Evolutionary conservation across 1,284 basidiomycete species (phyloP).

Genomic region (Puccinia novopanici): DNA sequence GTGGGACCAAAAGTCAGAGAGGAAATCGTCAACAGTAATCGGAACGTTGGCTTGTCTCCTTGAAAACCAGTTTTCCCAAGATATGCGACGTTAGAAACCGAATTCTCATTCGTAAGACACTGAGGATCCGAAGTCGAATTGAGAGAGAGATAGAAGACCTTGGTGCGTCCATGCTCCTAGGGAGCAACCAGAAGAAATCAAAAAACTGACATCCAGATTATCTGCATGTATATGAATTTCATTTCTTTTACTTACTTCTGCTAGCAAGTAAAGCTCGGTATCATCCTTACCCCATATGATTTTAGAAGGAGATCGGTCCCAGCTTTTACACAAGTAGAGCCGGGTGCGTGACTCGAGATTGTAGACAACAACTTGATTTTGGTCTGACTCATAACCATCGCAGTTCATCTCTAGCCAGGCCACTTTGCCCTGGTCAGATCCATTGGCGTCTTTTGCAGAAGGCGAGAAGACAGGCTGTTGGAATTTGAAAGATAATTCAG

Average conservation of each 20-base stretch:
- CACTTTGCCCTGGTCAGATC: slow-evolving; percentile 51
- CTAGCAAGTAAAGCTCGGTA: slow-evolving; percentile 33
- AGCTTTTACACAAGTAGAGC: slow-evolving; percentile 49
- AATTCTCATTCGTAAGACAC: slow-evolving; percentile 19
- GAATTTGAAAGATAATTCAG: not conserved
- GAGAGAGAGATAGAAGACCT: slow-evolving; percentile 36
- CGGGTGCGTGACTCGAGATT: slow-evolving; percentile 41
- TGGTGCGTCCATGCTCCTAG: slow-evolving; percentile 44
- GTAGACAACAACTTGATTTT: slow-evolving; percentile 52
- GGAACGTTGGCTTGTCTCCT: not conserved
- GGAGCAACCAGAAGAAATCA: not conserved
- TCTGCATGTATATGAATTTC: not conserved
- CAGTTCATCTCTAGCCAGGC: slow-evolving; percentile 56
- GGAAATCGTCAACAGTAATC: slow-evolving; percentile 34
- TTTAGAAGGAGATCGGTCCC: slow-evolving; percentile 54
- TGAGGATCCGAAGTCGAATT: not conserved
- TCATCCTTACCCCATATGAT: slow-evolving; percentile 49
- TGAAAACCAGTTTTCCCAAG: not conserved
- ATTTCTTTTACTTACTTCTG: slow-evolving; percentile 43
- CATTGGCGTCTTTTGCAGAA: not conserved
- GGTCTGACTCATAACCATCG: slow-evolving; percentile 56
- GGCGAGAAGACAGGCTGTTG: slow-evolving; percentile 46
- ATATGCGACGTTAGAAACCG: slow-evolving; percentile 4
- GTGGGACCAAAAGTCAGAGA: not conserved
- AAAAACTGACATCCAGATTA: slow-evolving; percentile 7